Base-by-base conservation (phyloP, 2,329 filamentous ascomycete species). In the Hymenoscyphus albidus region DNA sequence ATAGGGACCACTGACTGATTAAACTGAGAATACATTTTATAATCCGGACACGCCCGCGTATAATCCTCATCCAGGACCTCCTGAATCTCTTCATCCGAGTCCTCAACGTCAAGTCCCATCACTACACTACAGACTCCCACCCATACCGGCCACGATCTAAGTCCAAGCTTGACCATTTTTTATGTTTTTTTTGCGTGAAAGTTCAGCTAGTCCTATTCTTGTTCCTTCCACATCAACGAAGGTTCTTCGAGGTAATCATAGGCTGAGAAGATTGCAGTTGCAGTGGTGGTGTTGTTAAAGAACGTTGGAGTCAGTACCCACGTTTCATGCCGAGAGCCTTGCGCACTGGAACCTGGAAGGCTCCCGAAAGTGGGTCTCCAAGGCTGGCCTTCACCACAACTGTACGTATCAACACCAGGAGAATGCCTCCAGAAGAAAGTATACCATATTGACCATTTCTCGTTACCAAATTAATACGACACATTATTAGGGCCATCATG, bases 21-120 rank as follows among this genome's bases (percentile, higher is more conserved):
- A 61, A 71, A 73, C 10, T 68, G 67, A 22, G 74, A 71, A 66
- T 76, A 76, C 71, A 68, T 72, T 67, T 72, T 75, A 35, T 75
- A 76, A 64, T 76, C 74, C 18, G 74, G 74, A 67, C 74, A 76
- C 39, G 74, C 74, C 48, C 68, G 67, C 12, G 62, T 54, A 62
- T 72, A 71, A 31, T 65, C 13, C 6, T 42, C 27, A 61, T 61
- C 27, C 27, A 27, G 27, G 27, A 27, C 27, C 35, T 48, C 16
- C 58, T 9, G 65, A 57, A 61, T 14, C 4, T 35, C 58, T 13
- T 64, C 55, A 27, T 27, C 62, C 62, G 57, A 60, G 56, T 38
- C 7, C 27, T 27, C 27, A 27, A 27, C 27, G 27, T 64, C 58
- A 16, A 14, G 22, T n/a, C 40, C 48, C 2, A 65, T 62, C 12